Conservation (phyloP, 2,329 filamentous ascomycete genomes). For the Graphilbum ipis-grandicollis region DNA sequence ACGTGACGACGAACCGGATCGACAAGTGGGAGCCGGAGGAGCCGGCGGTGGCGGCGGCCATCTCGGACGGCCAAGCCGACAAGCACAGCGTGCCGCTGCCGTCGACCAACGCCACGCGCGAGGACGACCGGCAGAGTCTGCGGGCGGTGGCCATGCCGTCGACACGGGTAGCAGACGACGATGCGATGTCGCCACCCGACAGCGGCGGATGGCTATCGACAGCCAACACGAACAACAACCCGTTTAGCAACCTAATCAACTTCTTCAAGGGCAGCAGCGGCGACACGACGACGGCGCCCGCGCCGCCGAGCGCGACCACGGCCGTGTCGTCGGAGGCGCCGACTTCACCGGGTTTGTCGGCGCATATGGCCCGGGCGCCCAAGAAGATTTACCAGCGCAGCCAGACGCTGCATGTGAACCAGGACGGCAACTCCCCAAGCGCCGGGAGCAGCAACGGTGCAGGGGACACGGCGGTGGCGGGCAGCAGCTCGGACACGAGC, state of each 20-base stretch:
- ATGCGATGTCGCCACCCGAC: constrained; percentile 4
- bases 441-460: too few relatives aligned
- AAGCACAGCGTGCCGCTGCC: constrained; percentile 54
- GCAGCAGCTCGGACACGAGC: background rate
- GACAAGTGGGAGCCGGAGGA: constrained; percentile 24
- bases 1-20: constrained; percentile 28
- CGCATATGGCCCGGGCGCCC: constrained; percentile 24
- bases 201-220: constrained; percentile 13
- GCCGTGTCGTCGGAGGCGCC: background rate
- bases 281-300: constrained; percentile 26
- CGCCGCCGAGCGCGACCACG: constrained; percentile 7
- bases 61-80: constrained; percentile 19
- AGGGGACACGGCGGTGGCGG: too few relatives aligned
- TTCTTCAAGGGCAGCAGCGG: constrained; percentile 46
- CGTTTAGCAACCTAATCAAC: constrained; percentile 40
- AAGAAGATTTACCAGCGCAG: constrained; percentile 59
- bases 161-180: constrained; percentile 1
- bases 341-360: too few relatives aligned
- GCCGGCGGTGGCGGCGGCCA: constrained; percentile 16
- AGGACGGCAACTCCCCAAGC: too few relatives aligned
- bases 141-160: constrained; percentile 23
- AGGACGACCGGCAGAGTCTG: constrained; percentile 47
- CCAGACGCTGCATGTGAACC: constrained; percentile 46
- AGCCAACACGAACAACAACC: constrained; percentile 25
- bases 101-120: constrained; percentile 41